Conservation (phyloP, 2,329 filamentous ascomycete species). For the Diaporthe ampelina region DNA sequence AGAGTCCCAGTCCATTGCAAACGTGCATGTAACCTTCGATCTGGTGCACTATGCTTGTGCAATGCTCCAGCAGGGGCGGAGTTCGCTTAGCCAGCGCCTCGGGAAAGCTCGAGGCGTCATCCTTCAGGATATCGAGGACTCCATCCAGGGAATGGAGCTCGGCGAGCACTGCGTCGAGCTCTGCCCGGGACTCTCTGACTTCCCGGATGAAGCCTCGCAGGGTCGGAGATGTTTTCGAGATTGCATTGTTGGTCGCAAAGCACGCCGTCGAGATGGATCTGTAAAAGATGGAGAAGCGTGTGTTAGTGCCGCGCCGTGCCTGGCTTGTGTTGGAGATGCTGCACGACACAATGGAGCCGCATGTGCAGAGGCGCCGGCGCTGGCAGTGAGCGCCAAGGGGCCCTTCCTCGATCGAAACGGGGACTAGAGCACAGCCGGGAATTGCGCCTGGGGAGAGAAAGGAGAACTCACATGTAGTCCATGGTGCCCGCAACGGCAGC, state of each 20-base stretch:
- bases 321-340: neutral
- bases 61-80: constrained; percentile 53
- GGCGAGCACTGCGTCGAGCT: constrained; percentile 55
- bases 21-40: constrained; percentile 52
- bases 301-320: constrained; percentile 1
- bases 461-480: constrained; percentile 29
- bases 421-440: constrained; percentile 27
- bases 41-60: constrained; percentile 53
- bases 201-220: constrained; percentile 56
- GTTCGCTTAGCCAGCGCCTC: constrained; percentile 53
- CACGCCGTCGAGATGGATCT: constrained; percentile 57
- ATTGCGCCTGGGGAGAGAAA: neutral
- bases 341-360: constrained; percentile 3
- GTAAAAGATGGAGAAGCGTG: neutral
- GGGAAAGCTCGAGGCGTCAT: constrained; percentile 56
- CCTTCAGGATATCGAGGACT: constrained; percentile 55
- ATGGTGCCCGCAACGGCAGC: constrained; percentile 28
- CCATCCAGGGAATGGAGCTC: constrained; percentile 58
- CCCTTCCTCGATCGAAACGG: neutral
- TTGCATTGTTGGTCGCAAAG: constrained; percentile 52
- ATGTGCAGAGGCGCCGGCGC: neutral
- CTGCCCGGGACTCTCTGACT: constrained; percentile 56
- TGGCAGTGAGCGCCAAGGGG: constrained; percentile 14
- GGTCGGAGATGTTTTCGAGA: constrained; percentile 50
- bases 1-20: constrained; percentile 49